Evolutionary conservation across 768 basidiomycete species (phyloP).

Genomic region (Chlorophyllum brunneum): DNA sequence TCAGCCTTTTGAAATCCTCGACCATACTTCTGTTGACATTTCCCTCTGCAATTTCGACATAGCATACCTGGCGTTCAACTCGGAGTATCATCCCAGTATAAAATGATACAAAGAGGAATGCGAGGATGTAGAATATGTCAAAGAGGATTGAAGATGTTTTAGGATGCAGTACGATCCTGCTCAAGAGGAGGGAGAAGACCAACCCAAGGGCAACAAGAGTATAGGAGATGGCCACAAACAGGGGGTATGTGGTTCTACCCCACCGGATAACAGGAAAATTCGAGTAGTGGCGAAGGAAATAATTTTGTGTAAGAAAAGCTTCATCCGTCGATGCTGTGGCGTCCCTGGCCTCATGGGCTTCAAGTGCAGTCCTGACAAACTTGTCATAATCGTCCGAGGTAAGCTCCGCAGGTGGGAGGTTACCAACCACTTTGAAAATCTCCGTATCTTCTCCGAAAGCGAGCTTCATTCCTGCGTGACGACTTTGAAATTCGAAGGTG

Average conservation of each 20-base stretch:
- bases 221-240: not conserved
- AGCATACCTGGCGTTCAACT: not conserved
- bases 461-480: not conserved
- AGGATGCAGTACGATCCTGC: not conserved
- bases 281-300: not conserved
- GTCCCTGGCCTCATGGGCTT: not conserved
- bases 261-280: not conserved
- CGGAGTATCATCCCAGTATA: not conserved
- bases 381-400: not conserved
- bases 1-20: not conserved
- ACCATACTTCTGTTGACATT: not conserved
- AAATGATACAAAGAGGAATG: not conserved
- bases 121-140: not conserved
- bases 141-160: not conserved
- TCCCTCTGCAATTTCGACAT: not conserved
- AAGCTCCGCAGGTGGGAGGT: not conserved
- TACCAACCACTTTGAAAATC: not conserved
- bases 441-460: not conserved
- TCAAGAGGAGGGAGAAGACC: not conserved
- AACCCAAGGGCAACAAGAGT: not conserved
- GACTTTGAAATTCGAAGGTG: not conserved
- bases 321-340: not conserved
- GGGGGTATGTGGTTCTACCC: not conserved
- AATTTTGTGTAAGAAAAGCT: not conserved
- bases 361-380: not conserved